Conservation (phyloP, 148 eudicot genomes). For the Nepenthes gracilis region DNA sequence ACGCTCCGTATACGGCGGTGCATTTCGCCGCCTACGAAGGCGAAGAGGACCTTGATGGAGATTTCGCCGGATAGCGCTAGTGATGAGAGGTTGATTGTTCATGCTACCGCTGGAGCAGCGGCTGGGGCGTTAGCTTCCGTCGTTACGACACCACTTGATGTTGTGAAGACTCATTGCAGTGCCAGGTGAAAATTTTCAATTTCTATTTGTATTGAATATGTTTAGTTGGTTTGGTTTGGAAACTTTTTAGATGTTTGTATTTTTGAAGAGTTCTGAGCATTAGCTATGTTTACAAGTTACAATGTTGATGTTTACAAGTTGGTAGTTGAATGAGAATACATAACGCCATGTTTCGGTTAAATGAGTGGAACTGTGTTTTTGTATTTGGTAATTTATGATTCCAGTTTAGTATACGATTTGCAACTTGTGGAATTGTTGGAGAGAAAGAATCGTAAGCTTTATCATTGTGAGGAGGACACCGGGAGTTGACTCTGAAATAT, state of each 20-base stretch:
- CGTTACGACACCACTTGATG: slow-evolving; percentile 46
- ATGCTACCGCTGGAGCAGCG: slow-evolving; percentile 35
- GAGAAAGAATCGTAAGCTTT: too few relatives aligned
- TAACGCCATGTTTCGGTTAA: too few relatives aligned
- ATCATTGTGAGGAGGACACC: too few relatives aligned
- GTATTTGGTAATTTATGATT: neutral
- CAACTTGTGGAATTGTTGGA: too few relatives aligned
- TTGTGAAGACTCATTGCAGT: slow-evolving; percentile 40
- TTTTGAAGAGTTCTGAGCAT: neutral
- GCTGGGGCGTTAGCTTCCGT: slow-evolving; percentile 35
- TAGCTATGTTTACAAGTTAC: neutral
- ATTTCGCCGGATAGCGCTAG: slow-evolving; percentile 32
- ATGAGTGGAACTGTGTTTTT: too few relatives aligned
- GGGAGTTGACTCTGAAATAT: too few relatives aligned
- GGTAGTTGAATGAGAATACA: too few relatives aligned
- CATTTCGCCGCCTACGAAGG: slow-evolving; percentile 92
- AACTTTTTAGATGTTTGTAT: neutral
- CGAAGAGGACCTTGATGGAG: slow-evolving; percentile 58
- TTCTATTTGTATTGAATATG: neutral
- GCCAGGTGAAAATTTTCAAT: slow-evolving; percentile 22
- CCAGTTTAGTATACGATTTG: too few relatives aligned
- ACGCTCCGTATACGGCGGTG: slow-evolving; percentile 84
- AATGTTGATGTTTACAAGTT: neutral
- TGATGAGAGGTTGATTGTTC: slow-evolving; percentile 59
- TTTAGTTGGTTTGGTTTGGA: neutral